Evolutionary conservation across 352 stramenopile species (phyloP).

Genomic region (Thalassiosira mediterranea): DNA sequence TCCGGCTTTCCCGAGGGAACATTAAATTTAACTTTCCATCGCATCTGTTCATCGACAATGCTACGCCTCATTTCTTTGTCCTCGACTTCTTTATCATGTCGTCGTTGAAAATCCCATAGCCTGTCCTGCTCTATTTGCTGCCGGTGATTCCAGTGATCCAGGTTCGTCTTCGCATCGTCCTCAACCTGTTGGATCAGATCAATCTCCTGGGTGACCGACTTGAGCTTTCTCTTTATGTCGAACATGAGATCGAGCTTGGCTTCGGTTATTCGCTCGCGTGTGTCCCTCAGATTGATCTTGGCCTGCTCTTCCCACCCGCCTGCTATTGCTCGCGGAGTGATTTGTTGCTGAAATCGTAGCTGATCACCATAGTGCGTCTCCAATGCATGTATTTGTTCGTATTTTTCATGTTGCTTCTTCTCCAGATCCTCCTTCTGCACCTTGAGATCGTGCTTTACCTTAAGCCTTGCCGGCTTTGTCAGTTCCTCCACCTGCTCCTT

Average conservation of each 20-base stretch:
- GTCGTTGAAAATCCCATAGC: slow-evolving; percentile 37
- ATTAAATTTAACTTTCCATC: slow-evolving; percentile 44
- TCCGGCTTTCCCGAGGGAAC: slow-evolving; percentile 44
- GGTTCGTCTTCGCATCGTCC: slow-evolving; percentile 16
- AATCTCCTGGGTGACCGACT: slow-evolving; percentile 25
- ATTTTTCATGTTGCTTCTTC: slow-evolving; percentile 15
- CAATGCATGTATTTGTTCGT: slow-evolving; percentile 33
- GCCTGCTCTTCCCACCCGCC: slow-evolving; percentile 45
- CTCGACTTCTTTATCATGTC: slow-evolving; percentile 35
- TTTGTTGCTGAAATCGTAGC: slow-evolving; percentile 30
- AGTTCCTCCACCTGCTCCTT: slow-evolving; percentile 26
- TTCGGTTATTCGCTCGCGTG: slow-evolving; percentile 41
- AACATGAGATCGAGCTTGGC: slow-evolving; percentile 52
- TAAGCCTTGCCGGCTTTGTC: slow-evolving; percentile 16
- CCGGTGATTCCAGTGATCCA: slow-evolving; percentile 42
- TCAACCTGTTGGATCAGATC: slow-evolving; percentile 4
- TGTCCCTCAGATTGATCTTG: slow-evolving; percentile 42
- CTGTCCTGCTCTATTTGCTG: slow-evolving; percentile 38
- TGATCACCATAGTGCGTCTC: slow-evolving; percentile 48
- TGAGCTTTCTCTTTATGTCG: slow-evolving; percentile 28
- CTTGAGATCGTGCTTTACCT: slow-evolving; percentile 25
- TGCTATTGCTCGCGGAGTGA: slow-evolving; percentile 37
- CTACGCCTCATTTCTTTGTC: slow-evolving; percentile 18
- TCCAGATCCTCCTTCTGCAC: slow-evolving; percentile 21
- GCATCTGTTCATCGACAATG: slow-evolving; percentile 37